Percentiles rank a stretch among this genome's conserved stretches.
phyloP scores from a whole-genome alignment of 208 protist species.

The Herpetomonas tarakana region DNA sequence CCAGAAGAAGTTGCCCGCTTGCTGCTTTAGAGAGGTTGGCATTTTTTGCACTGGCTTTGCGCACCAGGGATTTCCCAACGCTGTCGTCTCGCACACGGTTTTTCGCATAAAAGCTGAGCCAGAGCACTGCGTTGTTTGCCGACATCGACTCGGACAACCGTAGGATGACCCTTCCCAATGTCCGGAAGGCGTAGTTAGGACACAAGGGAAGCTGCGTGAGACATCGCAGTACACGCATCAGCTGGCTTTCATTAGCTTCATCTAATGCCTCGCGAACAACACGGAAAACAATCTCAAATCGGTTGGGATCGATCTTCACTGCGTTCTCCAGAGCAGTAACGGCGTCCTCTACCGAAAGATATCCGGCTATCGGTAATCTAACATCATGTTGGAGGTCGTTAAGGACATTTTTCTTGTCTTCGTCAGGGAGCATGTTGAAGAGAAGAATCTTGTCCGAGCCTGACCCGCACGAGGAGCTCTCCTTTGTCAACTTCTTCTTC shows the following conservation, averaged over 20 bases:
- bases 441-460: background rate
- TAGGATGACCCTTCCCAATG: slow-evolving; percentile 49
- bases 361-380: background rate
- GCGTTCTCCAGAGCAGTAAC: slow-evolving; percentile 34
- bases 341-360: slow-evolving; percentile 43
- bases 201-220: slow-evolving; percentile 19
- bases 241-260: slow-evolving; percentile 34
- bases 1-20: background rate
- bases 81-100: slow-evolving; percentile 60
- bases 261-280: slow-evolving; percentile 22
- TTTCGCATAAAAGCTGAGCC: slow-evolving; percentile 62
- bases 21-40: background rate
- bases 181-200: slow-evolving; percentile 54
- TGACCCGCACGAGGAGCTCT: background rate
- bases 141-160: slow-evolving; percentile 28
- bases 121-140: slow-evolving; percentile 43
- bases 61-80: slow-evolving; percentile 49
- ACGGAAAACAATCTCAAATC: slow-evolving; percentile 38
- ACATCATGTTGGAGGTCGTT: slow-evolving; percentile 10
- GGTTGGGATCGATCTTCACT: slow-evolving; percentile 14
- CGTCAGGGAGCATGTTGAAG: background rate
- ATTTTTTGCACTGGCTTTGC: background rate
- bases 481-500: background rate
- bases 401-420: slow-evolving; percentile 7
- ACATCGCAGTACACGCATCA: slow-evolving; percentile 58